Base-by-base conservation (phyloP, 1,139 yeast species). In the Debaryomycetaceae sp. region DNA sequence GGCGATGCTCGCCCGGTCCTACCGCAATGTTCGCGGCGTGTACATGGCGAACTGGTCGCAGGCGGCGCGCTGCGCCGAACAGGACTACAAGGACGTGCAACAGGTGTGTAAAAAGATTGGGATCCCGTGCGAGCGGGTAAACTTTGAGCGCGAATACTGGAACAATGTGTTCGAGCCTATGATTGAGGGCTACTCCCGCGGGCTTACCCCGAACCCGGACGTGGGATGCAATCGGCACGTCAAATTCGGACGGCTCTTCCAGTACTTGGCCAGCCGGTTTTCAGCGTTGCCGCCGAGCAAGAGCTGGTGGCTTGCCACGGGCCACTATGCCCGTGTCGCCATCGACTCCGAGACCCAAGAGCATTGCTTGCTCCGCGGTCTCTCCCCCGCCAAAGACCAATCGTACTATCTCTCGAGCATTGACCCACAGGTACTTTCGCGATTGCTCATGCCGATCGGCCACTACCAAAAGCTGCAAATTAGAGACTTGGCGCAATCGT, bases 41-140 rank as follows among this genome's bases (percentile, higher is more conserved):
- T 87, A 80, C 51, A 90, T 90, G 97, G 83, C 86, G 22, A 90
- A 90, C 55, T 90, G 97, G 97, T 61, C 71, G 1, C 75, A 77
- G 32, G 57, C 73, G 11, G 66, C 78, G 2, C 62, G 69, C 32
- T 86, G 97, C 47, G 73, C 83, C 8, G 97, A 90, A 43, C 62
- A 70, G 15, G 97, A 87, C 44, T 85, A 96, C 95, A 72, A 70
- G 36, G 92, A 82, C 36, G 97, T 85, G 1, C 71, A 73, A 42
- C 50, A 49, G 27, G 79, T 83, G 2, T 77, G 90, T 33, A 38
- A 56, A 1, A 68, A 69, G 30, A 45, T 87, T 10, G 58, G 61
- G 2, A 78, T 90, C 7, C 77, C 81, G 0, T 73, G 90, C 39
- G 79, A 77, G 32, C 55, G 92, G 37, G 81, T 86, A 7, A 83